phyloP scores from a whole-genome alignment of 768 basidiomycete species.

The Inosperma sp. region DNA sequence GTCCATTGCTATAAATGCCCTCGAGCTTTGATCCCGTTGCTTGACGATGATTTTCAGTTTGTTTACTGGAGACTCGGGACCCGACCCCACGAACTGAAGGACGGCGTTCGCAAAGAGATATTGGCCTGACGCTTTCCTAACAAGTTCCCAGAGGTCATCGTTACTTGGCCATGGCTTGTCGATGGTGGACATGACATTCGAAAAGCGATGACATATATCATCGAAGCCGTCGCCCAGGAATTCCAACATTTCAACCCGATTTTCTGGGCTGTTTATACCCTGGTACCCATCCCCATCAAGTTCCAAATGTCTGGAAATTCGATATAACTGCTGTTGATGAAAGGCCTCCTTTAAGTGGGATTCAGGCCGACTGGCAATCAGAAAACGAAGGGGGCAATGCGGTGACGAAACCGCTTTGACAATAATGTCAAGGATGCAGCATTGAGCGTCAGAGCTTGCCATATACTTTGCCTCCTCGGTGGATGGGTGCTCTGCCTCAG shows the following conservation, averaged over 20 bases:
- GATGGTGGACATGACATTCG: too few relatives aligned
- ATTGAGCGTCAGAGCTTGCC: conserved; percentile 6
- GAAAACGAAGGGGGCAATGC: conserved; percentile 6
- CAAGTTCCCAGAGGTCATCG: too few relatives aligned
- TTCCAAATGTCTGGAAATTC: conserved; percentile 6
- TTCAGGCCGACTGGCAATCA: conserved; percentile 16
- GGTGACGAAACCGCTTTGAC: neutral
- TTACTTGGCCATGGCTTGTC: too few relatives aligned
- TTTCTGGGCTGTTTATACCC: conserved; percentile 1
- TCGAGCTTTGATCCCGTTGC: too few relatives aligned
- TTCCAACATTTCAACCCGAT: neutral
- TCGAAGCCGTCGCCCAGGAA: conserved; percentile 10
- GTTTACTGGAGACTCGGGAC: too few relatives aligned
- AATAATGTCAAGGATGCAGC: conserved; percentile 9
- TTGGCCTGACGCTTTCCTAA: too few relatives aligned
- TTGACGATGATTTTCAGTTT: too few relatives aligned
- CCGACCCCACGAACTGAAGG: conserved; percentile 16
- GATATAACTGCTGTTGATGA: neutral
- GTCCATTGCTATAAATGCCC: too few relatives aligned
- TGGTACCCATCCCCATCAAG: conserved; percentile 9
- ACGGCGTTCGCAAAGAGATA: conserved; percentile 14
- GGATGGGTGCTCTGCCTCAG: conserved; percentile 10
- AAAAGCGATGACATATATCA: too few relatives aligned
- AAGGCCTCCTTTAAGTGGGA: too few relatives aligned
- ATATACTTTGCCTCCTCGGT: conserved; percentile 12